A percentile compares a stretch with the other conserved stretches of the same genome.
phyloP scores from a whole-genome alignment of 495 filamentous ascomycete species.

The Cercophora samala region DNA sequence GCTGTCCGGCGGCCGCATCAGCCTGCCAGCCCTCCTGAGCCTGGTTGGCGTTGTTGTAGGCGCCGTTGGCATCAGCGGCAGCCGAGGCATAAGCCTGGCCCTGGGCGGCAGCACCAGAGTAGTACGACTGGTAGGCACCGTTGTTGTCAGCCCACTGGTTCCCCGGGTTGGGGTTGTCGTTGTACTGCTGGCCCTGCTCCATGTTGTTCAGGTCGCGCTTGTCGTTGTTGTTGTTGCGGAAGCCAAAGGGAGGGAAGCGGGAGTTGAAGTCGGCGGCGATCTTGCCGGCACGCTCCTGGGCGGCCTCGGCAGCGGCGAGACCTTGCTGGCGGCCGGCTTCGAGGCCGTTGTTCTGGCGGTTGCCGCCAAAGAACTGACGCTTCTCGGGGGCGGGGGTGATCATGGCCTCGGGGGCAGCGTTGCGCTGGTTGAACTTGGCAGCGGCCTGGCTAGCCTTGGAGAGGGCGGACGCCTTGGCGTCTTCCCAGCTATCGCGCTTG shows the following conservation, averaged over 20 bases:
- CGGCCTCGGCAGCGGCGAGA: slow-evolving; percentile 4
- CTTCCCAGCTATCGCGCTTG: slow-evolving; percentile 6
- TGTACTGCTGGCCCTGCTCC: background rate
- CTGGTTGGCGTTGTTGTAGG: background rate
- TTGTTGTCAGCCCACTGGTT: background rate
- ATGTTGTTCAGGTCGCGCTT: background rate
- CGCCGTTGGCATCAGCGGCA: background rate
- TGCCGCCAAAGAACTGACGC: background rate
- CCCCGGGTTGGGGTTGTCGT: background rate
- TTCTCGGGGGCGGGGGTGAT: background rate
- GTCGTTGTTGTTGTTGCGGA: slow-evolving; percentile 5
- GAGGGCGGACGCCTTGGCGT: background rate
- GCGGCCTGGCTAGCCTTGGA: slow-evolving; percentile 1
- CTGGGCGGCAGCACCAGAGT: background rate
- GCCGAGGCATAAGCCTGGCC: slow-evolving; percentile 1
- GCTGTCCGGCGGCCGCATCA: slow-evolving; percentile 1
- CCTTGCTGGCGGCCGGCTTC: background rate
- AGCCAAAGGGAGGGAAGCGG: background rate
- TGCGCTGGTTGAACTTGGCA: slow-evolving; percentile 1
- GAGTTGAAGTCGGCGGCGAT: background rate
- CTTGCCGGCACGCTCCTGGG: background rate
- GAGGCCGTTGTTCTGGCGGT: background rate
- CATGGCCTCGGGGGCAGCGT: slow-evolving; percentile 8
- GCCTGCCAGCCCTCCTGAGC: background rate
- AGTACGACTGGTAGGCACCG: background rate